Base-by-base conservation (phyloP, 768 basidiomycete species). In the Mycena leptocephala region DNA sequence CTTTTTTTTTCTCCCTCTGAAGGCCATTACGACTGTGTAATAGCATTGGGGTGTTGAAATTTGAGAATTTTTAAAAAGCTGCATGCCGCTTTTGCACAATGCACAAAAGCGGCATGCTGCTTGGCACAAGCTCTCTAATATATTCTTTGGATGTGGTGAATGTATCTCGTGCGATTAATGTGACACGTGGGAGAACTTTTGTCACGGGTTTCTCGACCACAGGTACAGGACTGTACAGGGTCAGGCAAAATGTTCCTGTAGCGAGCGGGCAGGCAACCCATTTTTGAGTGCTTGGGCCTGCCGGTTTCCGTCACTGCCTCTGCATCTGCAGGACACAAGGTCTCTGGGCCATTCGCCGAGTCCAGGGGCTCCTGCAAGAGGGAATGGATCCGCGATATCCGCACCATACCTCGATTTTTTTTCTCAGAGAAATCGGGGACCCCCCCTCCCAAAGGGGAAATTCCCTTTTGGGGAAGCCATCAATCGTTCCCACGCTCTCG, bases 341-440 rank as follows among this genome's bases (percentile, higher is more conserved):
- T 9, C 24, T 33, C 35, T 8, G 9, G 43, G 43, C 43, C 43
- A 9, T 8, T 18, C 43, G 16, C 43, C 43, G 43, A 18, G 43
- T 98, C 84, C 99, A 99, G 87, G 97, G 96, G 51, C 94, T 97
- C 83, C 97, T 95, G n/a, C n/a, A n/a, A n/a, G n/a, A n/a, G n/a
- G n/a, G n/a, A n/a, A n/a, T n/a, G n/a, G n/a, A n/a, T n/a, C n/a
- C n/a, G n/a, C n/a, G n/a, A n/a, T n/a, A n/a, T n/a, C n/a, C n/a
- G n/a, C n/a, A n/a, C n/a, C n/a, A n/a, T n/a, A n/a, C n/a, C n/a
- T n/a, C n/a, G n/a, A n/a, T n/a, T n/a, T n/a, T n/a, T n/a, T n/a
- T n/a, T n/a, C n/a, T n/a, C n/a, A n/a, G 43, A 46, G 43, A 46
- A 46, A 46, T 46, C 43, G 43, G 43, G 9, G 43, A 46, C 43